Conservation (phyloP, 495 filamentous ascomycete genomes). For the Hyaloscypha variabilis region DNA sequence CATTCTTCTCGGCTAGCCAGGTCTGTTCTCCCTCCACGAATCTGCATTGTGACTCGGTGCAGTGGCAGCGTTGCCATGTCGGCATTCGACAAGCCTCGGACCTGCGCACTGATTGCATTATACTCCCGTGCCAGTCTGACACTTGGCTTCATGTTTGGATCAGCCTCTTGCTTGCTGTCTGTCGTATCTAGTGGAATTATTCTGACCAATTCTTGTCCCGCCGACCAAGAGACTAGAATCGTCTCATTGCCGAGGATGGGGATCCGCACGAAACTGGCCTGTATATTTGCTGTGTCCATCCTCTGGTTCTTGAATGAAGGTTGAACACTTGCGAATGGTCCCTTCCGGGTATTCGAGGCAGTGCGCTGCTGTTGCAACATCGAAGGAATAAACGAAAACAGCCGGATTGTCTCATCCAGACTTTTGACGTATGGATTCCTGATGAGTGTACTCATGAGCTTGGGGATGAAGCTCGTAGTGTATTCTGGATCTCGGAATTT, state of each 20-base stretch:
- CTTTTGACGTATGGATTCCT: no score
- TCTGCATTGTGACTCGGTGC: background rate
- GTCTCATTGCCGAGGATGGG: background rate
- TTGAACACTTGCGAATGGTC: background rate
- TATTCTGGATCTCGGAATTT: no score
- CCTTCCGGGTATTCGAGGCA: background rate
- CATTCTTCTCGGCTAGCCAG: background rate
- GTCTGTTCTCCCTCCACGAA: background rate
- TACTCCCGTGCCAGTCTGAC: background rate
- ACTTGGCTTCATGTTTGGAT: background rate
- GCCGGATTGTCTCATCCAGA: background rate
- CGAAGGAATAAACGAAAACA: constrained; percentile 14
- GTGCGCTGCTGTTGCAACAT: background rate
- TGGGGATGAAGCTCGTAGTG: no score
- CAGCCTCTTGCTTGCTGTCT: background rate
- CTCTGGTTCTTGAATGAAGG: constrained; percentile 1
- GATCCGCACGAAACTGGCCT: background rate
- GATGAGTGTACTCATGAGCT: no score
- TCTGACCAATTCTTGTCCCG: background rate
- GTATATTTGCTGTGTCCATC: background rate
- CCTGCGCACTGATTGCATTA: background rate
- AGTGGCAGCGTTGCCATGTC: background rate
- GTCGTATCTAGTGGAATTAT: background rate
- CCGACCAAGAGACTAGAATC: background rate
- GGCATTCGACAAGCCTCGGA: background rate